Percentiles rank a stretch among this genome's conserved stretches.
Evolutionary conservation across 352 stramenopile genomes (phyloP).

Genomic region (Elongisporangium prolatum): DNA sequence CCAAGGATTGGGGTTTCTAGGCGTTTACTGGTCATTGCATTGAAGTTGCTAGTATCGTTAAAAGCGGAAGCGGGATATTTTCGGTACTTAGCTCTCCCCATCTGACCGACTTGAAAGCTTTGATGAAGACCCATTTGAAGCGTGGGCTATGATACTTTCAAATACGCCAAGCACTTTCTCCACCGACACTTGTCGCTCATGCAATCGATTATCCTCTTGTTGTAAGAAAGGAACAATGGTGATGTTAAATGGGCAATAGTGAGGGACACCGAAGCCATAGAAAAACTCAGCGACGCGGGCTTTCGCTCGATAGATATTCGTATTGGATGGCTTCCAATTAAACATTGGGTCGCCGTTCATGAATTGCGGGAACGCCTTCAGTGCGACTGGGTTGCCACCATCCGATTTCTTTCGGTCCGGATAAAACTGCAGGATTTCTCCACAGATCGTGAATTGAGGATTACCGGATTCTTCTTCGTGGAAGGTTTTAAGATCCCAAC

Average conservation of each 20-base stretch:
- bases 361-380: conserved; percentile 20
- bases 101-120: no score
- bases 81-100: no score
- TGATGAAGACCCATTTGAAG: no score
- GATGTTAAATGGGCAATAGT: conserved; percentile 37
- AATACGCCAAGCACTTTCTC: no score
- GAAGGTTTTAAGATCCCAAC: conserved; percentile 6
- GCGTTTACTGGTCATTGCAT: no score
- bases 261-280: conserved; percentile 23
- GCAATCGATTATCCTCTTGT: no score
- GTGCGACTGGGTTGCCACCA: not conserved
- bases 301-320: conserved; percentile 28
- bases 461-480: not conserved
- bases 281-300: conserved; percentile 26
- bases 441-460: conserved; percentile 11
- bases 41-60: no score
- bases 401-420: conserved; percentile 9
- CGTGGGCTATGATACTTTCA: no score
- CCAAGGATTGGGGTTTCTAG: no score
- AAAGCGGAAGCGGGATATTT: no score
- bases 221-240: conserved; percentile 18
- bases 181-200: no score
- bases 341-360: conserved; percentile 50
- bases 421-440: conserved; percentile 22
- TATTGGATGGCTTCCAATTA: conserved; percentile 16